Percentiles rank a stretch among this genome's conserved stretches.
Evolutionary conservation across 2,329 filamentous ascomycete species (phyloP).

Genomic region (Colletotrichum sidae): DNA sequence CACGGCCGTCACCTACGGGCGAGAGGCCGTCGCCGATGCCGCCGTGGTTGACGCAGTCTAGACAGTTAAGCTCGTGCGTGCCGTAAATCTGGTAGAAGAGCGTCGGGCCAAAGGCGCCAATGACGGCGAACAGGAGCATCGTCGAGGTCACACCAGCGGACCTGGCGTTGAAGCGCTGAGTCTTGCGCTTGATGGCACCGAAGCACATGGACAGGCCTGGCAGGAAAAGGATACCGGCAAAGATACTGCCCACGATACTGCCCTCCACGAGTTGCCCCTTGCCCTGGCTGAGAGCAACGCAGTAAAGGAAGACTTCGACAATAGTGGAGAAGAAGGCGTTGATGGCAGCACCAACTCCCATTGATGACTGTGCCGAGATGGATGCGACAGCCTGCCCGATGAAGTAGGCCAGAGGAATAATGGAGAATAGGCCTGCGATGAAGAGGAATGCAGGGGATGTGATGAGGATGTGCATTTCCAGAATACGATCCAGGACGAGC

Average conservation of each 20-base stretch:
- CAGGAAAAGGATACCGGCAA: slow-evolving; percentile 93
- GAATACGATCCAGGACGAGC: slow-evolving; percentile 76
- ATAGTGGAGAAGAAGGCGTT: slow-evolving; percentile 99
- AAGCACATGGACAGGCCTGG: slow-evolving; percentile 99
- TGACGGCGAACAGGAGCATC: slow-evolving; percentile 96
- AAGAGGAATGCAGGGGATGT: slow-evolving; percentile 91
- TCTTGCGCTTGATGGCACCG: slow-evolving; percentile 96
- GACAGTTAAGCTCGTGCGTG: slow-evolving; percentile 93
- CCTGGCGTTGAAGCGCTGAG: slow-evolving; percentile 96
- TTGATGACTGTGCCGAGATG: slow-evolving; percentile 97
- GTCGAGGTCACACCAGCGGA: slow-evolving; percentile 97
- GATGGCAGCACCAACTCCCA: slow-evolving; percentile 96
- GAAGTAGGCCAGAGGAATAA: slow-evolving; percentile 97
- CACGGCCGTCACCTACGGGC: slow-evolving; percentile 61
- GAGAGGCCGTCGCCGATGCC: slow-evolving; percentile 44
- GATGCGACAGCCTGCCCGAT: slow-evolving; percentile 98
- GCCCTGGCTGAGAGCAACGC: slow-evolving; percentile 90
- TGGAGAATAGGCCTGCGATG: slow-evolving; percentile 83
- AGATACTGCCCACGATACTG: slow-evolving; percentile 97
- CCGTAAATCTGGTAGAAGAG: slow-evolving; percentile 99
- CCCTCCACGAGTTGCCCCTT: slow-evolving; percentile 95
- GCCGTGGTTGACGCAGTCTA: slow-evolving; percentile 66
- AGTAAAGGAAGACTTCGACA: slow-evolving; percentile 98
- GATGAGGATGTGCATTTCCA: slow-evolving; percentile 78
- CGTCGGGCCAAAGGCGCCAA: slow-evolving; percentile 94